phyloP scores from a whole-genome alignment of 2,329 filamentous ascomycete genomes.

The Aspergillus ustus region DNA sequence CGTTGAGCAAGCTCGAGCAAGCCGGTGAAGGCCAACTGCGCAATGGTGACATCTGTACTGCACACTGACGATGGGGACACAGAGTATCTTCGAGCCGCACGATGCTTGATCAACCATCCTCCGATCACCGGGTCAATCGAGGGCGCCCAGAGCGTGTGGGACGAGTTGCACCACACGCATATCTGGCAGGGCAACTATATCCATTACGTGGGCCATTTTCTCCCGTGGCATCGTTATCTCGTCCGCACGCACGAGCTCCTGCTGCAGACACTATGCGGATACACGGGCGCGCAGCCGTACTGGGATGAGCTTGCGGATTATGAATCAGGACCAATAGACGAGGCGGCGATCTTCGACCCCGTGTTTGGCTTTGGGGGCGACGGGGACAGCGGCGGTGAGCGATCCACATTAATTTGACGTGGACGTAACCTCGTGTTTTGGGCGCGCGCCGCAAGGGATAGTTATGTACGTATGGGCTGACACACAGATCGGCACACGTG shows the following conservation, averaged over 20 bases:
- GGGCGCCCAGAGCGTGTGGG: conserved; percentile 6
- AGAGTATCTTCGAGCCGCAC: conserved; percentile 13
- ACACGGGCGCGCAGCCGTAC: conserved; percentile 13
- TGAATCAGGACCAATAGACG: conserved; percentile 2
- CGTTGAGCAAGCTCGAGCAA: conserved; percentile 6
- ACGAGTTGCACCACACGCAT: conserved; percentile 10
- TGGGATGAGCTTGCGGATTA: conserved; percentile 12
- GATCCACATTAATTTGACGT: neutral
- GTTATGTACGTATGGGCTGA: conserved; percentile 1
- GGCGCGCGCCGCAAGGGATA: neutral
- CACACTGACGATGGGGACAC: neutral
- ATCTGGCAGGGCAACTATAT: conserved; percentile 15
- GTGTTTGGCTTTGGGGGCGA: conserved; percentile 12
- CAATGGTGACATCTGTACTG: neutral
- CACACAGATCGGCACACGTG: neutral
- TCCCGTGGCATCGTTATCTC: conserved; percentile 16
- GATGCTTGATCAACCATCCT: conserved; percentile 14
- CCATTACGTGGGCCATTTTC: conserved; percentile 12
- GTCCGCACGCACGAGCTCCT: conserved; percentile 13
- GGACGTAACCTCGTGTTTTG: neutral
- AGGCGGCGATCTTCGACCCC: conserved; percentile 6
- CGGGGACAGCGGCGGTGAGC: conserved; percentile 2
- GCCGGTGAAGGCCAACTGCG: neutral
- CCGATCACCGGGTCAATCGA: conserved; percentile 3
- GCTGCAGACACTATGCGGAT: conserved; percentile 6